Evolutionary conservation across 2,329 filamentous ascomycete genomes (phyloP), one percentile per base, ranked within the genome.

Genomic region (Bisporella sp.): DNA sequence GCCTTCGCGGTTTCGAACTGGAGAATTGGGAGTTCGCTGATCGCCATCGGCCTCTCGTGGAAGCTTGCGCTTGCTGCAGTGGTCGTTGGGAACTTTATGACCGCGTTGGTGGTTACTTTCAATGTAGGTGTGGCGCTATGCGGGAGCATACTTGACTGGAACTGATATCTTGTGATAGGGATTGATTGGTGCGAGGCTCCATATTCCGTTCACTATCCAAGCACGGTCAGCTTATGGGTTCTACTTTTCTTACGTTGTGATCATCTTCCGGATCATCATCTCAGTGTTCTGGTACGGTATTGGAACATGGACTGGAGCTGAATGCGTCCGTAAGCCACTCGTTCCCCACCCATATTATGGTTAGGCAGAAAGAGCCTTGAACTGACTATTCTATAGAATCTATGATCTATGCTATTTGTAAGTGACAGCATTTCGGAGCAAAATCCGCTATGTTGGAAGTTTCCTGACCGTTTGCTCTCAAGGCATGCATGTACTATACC

Each of bases 41-140:
- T 61, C 29, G 48, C 53, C 8, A 49, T 59, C 12, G 58, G 58
- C 12, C 58, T 60, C 44, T 73, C 75, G 12, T 70, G 77, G 31
- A 81, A 78, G 56, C 77, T 81, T 32, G 75, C 78, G 12, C 71
- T 80, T 4, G 66, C 68, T 12, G 68, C 72, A 53, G 68, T 71
- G 31, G 63, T 73, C 55, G 52, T 71, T 33, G 71, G 69, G 6
- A 70, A 74, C 54, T 53, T 64, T 49, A 62, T 71, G 49, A 64
- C 63, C 50, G 66, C 64, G 30, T 44, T 64, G n/a, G 62, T 70
- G 30, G 64, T 68, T 31, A 64, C 68, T 35, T 51, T 63, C 21
- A 72, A 73, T 61, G 71, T 9, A 66, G 68, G 31, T 69, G 71
- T 33, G 71, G 72, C 28, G 67, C 54, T 7, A 61, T 62, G 42